phyloP scores from a whole-genome alignment of 306 rosid genomes.

The Pterocarpus macrocarpus region DNA sequence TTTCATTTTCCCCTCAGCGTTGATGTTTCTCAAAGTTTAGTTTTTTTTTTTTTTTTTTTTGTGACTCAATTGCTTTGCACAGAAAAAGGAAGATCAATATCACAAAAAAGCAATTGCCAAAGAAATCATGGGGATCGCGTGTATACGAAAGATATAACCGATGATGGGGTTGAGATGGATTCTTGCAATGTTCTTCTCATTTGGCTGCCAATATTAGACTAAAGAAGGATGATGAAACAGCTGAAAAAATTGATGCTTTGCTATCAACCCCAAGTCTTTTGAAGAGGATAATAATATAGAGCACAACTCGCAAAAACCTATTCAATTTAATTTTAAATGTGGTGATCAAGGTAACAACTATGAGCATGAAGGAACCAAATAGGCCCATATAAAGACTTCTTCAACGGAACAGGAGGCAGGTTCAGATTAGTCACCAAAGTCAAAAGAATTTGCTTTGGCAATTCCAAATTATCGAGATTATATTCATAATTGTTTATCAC shows the following conservation, averaged over 20 bases:
- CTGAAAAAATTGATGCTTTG: conserved; percentile 61
- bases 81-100: conserved; percentile 91
- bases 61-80: conserved; percentile 43
- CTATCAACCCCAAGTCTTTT: conserved; percentile 74
- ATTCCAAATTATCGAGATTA: conserved; percentile 71
- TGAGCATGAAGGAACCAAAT: conserved; percentile 49
- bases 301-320: conserved; percentile 69
- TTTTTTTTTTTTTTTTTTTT: too few species aligned
- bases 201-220: conserved; percentile 79
- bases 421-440: conserved; percentile 40
- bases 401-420: conserved; percentile 44
- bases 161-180: conserved; percentile 72
- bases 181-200: conserved; percentile 68
- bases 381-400: conserved; percentile 47
- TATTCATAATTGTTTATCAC: too few species aligned
- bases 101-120: conserved; percentile 86
- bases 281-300: conserved; percentile 70
- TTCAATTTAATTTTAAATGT: conserved; percentile 76
- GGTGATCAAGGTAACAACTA: conserved; percentile 47
- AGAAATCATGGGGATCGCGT: conserved; percentile 67
- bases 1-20: too few species aligned
- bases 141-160: conserved; percentile 71
- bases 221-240: conserved; percentile 72
- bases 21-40: too few species aligned
- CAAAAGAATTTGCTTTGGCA: conserved; percentile 53